Conservation (phyloP, 169 alveolate species). For the Plasmodium coatneyi region DNA sequence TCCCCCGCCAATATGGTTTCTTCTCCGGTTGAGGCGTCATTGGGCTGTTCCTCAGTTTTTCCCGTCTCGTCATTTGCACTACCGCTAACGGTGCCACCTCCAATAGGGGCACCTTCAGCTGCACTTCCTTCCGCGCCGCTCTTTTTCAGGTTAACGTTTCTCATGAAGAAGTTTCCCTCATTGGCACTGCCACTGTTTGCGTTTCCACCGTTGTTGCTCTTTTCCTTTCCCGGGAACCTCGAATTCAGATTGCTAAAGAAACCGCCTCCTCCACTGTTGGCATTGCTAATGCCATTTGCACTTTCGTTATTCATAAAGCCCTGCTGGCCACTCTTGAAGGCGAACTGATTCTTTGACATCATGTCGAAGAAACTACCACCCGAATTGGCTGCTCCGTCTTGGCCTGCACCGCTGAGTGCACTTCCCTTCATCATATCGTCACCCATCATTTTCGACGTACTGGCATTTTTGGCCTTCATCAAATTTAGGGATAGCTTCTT, state of each 20-base stretch:
- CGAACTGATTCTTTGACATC: conserved; percentile 23
- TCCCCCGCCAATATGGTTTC: background rate
- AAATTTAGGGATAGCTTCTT: conserved; percentile 38
- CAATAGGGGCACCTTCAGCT: too few species aligned
- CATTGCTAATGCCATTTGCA: background rate
- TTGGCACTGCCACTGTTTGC: background rate
- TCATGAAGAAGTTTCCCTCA: conserved; percentile 20
- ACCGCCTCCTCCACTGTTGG: background rate
- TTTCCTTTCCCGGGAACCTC: conserved; percentile 5
- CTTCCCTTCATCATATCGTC: conserved; percentile 10
- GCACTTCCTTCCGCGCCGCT: background rate
- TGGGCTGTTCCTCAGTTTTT: background rate
- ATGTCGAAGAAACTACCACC: conserved; percentile 27
- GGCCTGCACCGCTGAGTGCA: background rate
- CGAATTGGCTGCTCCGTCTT: background rate
- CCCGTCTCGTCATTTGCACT: background rate
- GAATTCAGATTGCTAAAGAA: conserved; percentile 28
- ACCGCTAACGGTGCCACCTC: too few species aligned
- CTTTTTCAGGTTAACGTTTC: conserved; percentile 18
- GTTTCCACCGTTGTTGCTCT: background rate
- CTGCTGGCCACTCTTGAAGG: conserved; percentile 10
- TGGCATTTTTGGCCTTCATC: conserved; percentile 15
- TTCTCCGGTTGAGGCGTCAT: background rate
- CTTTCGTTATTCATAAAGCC: conserved; percentile 9
- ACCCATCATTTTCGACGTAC: conserved; percentile 5